Evolutionary conservation across 2,329 filamentous ascomycete species (phyloP), one percentile per base, ranked within the genome.

Genomic region (Penicillium sp.): DNA sequence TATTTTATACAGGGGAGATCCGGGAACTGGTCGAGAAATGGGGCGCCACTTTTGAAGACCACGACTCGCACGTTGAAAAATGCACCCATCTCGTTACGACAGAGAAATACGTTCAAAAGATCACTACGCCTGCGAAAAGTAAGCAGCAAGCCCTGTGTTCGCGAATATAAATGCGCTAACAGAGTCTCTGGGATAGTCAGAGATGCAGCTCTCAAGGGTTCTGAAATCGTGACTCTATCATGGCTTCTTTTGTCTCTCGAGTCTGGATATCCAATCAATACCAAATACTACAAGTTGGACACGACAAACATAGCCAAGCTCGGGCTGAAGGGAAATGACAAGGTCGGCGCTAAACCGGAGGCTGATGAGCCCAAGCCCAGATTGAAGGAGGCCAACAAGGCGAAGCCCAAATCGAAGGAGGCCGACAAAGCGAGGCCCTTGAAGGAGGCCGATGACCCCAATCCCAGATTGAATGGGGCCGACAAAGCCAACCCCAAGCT

Each of bases 221-320:
- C 88, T 10, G 77, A 77, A 5, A 78, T 90, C 50, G 79, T 90
- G 46, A 77, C 69, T 14, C 69, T 86, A 0, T 73, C 82, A 16
- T 91, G 88, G 88, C 75, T 89, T n/a, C 16, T 57, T 25, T 13
- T 43, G 14, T 57, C 43, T 19, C 26, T 55, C 3, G 25, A 37
- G 4, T 37, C 47, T 3, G n/a, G 54, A 10, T 13, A 48, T 10
- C 19, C 39, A 3, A 16, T 52, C 3, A 19, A 42, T 13, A 14
- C 19, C 39, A 21, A 42, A 42, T 4, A 42, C 19, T 23, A 13
- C 39, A 42, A 3, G 9, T 4, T 42, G 2, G 19, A 42, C 9
- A 42, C 39, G 19, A 6, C 1, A 11, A 42, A 23, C 1, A 11
- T 23, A 23, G 39, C 19, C 7, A 23, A 13, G 2, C n/a, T 42